A percentile compares a stretch with the other conserved stretches of the same genome.
These are phyloP conservation scores for Barnettozyma vustinii DNA, from an alignment of 805 yeast genomes.

Conservation along the genomic window DNA sequence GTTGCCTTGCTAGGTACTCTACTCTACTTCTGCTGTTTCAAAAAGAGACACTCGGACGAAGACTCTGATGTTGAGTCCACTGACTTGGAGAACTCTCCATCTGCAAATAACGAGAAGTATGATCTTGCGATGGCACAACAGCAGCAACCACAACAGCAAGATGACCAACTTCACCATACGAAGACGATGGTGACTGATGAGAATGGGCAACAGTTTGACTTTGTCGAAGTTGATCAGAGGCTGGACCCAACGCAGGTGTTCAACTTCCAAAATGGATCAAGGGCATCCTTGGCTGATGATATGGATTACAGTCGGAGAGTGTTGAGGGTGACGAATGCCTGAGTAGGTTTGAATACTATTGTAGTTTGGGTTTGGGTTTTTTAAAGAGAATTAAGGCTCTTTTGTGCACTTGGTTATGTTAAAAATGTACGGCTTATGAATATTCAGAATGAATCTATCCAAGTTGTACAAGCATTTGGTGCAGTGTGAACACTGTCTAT, in stretches of 20 bases:
- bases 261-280: conserved; percentile 40
- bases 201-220: conserved; percentile 18
- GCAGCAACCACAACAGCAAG: neutral
- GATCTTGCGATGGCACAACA: neutral
- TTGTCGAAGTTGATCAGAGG: conserved; percentile 49
- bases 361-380: neutral
- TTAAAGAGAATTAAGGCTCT: neutral
- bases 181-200: neutral
- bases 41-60: conserved; percentile 16
- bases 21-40: conserved; percentile 38
- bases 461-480: too few relatives aligned
- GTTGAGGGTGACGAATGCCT: conserved; percentile 44
- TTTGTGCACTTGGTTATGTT: neutral
- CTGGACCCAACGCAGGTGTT: conserved; percentile 53
- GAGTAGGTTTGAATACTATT: neutral
- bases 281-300: conserved; percentile 47
- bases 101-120: conserved; percentile 13
- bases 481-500: too few relatives aligned
- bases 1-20: conserved; percentile 40
- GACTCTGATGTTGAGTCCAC: conserved; percentile 7
- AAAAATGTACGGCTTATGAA: neutral
- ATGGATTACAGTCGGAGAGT: conserved; percentile 54
- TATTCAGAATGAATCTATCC: neutral
- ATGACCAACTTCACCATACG: neutral
- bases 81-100: conserved; percentile 13